Evolutionary conservation across 1,139 yeast species (phyloP), one percentile per base, ranked within the genome.

Genomic region (Petasospora rhodanensis): DNA sequence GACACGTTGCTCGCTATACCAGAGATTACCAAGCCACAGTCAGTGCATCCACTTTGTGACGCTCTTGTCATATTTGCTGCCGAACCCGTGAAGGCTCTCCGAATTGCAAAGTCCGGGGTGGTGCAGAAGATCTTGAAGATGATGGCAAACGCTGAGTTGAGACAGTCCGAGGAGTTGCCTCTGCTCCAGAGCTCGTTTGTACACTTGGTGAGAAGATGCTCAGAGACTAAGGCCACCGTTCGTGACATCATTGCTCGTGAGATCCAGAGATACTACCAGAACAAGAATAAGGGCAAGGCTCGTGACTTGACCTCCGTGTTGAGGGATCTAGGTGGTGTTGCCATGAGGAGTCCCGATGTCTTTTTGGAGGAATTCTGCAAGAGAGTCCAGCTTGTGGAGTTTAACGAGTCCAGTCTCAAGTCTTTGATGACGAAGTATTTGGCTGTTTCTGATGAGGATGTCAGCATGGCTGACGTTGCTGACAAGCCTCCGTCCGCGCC

Each of bases 181-280:
- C n/a, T n/a, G n/a, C 28, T 49, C 18, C 64, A 57, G 46, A 55
- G 61, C 16, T 49, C 66, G 1, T 61, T 66, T 30, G 57, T 71
- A 3, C 62, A 76, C 16, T 61, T 86, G 18, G 57, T 80, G 5
- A 70, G 96, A 50, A 68, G 83, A 34, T 76, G 87, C 37, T 76
- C 79, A 51, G 97, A 89, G 53, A 70, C 76, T 2, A 58, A 61
- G 0, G 68, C 66, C 0, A 60, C 74, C 12, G 60, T 86, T 13
- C 61, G 65, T 18, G 61, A 61, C 14, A 60, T 72, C 27, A 73
- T 85, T 54, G 52, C 59, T 14, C 55, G 70, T 38, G 79, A 76
- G 35, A 47, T 80, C 12, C 50, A 62, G 7, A 61, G 61, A 20
- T 53, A 60, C 18, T 66, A 68, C 28, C 55, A 59, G 41, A 40